Conservation (phyloP, 2,329 filamentous ascomycete species). For the Alternaria consortialis region DNA sequence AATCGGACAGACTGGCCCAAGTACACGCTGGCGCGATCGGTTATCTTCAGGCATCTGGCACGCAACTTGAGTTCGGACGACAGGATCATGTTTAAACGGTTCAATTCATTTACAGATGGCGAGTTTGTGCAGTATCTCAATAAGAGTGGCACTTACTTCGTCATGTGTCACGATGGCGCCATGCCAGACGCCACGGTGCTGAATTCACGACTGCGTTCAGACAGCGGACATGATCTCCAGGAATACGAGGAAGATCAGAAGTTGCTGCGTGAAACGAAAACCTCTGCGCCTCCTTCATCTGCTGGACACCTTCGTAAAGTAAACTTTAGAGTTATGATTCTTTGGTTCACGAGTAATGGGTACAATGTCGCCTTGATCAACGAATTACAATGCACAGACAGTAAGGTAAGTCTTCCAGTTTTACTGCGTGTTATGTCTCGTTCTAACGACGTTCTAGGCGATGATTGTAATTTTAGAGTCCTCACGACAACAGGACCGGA, state of each 20-base stretch:
- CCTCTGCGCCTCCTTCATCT: neutral
- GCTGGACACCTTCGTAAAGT: conserved; percentile 2
- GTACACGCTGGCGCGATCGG: neutral
- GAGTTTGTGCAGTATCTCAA: neutral
- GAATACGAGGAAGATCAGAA: neutral
- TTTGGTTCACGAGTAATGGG: conserved; percentile 2
- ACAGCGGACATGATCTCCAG: neutral
- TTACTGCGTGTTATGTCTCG: neutral
- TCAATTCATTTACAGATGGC: neutral
- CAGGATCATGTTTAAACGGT: neutral
- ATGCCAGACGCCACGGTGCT: neutral
- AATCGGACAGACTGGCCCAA: neutral
- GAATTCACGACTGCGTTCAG: neutral
- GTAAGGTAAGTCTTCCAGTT: neutral
- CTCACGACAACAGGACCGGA: neutral
- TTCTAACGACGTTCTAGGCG: conserved; percentile 1
- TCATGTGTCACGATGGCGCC: neutral
- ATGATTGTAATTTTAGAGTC: conserved; percentile 7
- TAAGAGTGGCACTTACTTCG: neutral
- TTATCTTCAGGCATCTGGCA: neutral
- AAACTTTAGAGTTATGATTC: conserved; percentile 6
- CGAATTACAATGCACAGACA: conserved; percentile 1
- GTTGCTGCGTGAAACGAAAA: conserved; percentile 4
- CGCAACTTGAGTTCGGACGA: neutral
- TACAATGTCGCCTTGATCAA: conserved; percentile 3